Base-by-base conservation (phyloP, 352 stramenopile species). In the Globisporangium echinulatum region DNA sequence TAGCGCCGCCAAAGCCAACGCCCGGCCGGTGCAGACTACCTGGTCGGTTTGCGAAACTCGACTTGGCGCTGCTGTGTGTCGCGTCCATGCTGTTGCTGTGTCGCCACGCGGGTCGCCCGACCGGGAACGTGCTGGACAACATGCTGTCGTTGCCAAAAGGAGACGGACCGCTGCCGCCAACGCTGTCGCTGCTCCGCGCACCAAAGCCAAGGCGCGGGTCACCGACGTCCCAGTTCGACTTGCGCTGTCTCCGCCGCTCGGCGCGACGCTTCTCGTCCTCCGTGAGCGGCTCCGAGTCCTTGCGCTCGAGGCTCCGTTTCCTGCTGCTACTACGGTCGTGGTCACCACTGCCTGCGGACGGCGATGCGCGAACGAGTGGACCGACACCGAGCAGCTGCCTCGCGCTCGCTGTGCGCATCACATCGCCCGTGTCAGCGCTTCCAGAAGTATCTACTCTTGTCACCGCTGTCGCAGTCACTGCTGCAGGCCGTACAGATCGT, bases 181-280 rank as follows among this genome's bases (percentile, higher is more conserved):
- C 38, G 56, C 42, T 58, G 54, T 66, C 53, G 33, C 69, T 42
- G 43, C 64, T 69, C 13, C 67, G 78, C 43, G 66, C 25, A 33
- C 25, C 25, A 33, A 33, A 67, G 54, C 66, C 75, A 11, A 75
- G 68, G 0, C 81, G 79, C 4, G 85, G 85, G 51, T 94, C 85
- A 36, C 82, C 82, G 7, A 91, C 79, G 62, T 94, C 85, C 85
- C 85, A 94, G 59, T 92, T 89, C 0, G 82, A 82, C 52, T 88
- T 91, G 37, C 77, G 78, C 37, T 75, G 79, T 61, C 82, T 75
- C 52, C 85, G 75, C 38, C 80, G 71, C 63, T 88, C 77, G 6
- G 80, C 75, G 48, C 82, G 76, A 4, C 77, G 76, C n/a, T 71
- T 70, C 33, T 85, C 70, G 62, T 87, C 77, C 46, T 84, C 68